These are phyloP conservation scores for Tetraselmis striata DNA, from an alignment of 139 green algal genomes.

Conservation along the genomic window DNA sequence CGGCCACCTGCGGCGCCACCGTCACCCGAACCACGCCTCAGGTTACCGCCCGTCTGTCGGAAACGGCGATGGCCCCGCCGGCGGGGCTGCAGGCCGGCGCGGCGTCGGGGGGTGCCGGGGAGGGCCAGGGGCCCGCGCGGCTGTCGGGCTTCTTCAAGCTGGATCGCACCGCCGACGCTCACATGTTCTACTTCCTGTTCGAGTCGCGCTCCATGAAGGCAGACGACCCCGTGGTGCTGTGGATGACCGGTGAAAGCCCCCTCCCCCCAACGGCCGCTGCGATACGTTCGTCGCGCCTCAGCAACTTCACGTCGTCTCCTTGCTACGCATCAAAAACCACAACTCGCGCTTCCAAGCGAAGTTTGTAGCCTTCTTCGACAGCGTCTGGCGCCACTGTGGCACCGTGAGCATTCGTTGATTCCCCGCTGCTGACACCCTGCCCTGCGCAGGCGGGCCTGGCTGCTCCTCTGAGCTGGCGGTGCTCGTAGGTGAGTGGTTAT, in stretches of 20 bases:
- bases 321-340: too few relatives aligned
- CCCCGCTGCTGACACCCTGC: slow-evolving; percentile 1
- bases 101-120: background rate
- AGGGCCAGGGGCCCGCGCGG: background rate
- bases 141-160: slow-evolving; percentile 63
- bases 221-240: slow-evolving; percentile 53
- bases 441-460: slow-evolving; percentile 77
- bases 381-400: background rate
- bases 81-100: background rate
- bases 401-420: too few relatives aligned
- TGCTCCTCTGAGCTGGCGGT: slow-evolving; percentile 88
- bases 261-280: too few relatives aligned
- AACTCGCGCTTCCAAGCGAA: too few relatives aligned
- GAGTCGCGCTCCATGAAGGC: slow-evolving; percentile 28
- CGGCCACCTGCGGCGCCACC: too few relatives aligned
- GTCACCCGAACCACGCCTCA: background rate
- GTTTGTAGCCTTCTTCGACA: too few relatives aligned
- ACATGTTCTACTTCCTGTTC: slow-evolving; percentile 84
- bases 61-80: background rate
- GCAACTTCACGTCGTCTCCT: background rate
- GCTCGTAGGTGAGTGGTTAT: too few relatives aligned
- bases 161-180: slow-evolving; percentile 35
- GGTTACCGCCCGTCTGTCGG: background rate
- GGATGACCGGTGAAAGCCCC: slow-evolving; percentile 50
- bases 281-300: background rate